Evolutionary conservation across 2,329 filamentous ascomycete species (phyloP).

Genomic region (Colletotrichum sp.): DNA sequence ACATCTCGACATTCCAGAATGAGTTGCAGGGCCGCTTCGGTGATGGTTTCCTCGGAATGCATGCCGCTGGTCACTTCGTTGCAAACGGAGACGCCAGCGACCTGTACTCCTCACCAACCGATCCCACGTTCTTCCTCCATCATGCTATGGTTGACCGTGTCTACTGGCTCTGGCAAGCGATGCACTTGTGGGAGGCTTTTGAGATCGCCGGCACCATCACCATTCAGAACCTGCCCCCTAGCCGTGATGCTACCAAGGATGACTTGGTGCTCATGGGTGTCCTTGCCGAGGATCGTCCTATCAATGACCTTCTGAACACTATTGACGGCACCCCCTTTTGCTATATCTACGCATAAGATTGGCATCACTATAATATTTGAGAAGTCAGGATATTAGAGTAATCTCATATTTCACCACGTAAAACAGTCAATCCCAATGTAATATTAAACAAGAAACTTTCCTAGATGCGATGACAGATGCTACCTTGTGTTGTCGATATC

Average conservation of each 20-base stretch:
- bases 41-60: constrained; percentile 29
- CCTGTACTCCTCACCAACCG: constrained; percentile 27
- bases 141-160: constrained; percentile 29
- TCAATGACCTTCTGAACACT: constrained; percentile 36
- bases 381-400: accelerated
- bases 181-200: constrained; percentile 18
- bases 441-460: too few species aligned
- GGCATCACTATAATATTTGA: not conserved
- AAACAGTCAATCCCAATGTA: not conserved
- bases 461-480: too few species aligned
- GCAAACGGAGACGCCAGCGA: constrained; percentile 29
- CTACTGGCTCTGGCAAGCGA: constrained; percentile 32
- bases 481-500: too few species aligned
- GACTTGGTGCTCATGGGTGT: constrained; percentile 32
- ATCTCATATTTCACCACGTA: accelerated
- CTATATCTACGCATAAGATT: constrained; percentile 29
- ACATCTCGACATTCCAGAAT: constrained; percentile 31
- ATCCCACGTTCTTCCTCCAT: constrained; percentile 29
- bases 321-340: constrained; percentile 36
- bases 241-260: constrained; percentile 23
- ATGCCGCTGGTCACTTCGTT: constrained; percentile 32
- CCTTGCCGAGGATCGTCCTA: constrained; percentile 27
- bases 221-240: constrained; percentile 24
- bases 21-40: constrained; percentile 33
- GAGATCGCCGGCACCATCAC: constrained; percentile 26